Conservation (phyloP, 2,329 filamentous ascomycete genomes). For the Aspergillus nomiae region DNA sequence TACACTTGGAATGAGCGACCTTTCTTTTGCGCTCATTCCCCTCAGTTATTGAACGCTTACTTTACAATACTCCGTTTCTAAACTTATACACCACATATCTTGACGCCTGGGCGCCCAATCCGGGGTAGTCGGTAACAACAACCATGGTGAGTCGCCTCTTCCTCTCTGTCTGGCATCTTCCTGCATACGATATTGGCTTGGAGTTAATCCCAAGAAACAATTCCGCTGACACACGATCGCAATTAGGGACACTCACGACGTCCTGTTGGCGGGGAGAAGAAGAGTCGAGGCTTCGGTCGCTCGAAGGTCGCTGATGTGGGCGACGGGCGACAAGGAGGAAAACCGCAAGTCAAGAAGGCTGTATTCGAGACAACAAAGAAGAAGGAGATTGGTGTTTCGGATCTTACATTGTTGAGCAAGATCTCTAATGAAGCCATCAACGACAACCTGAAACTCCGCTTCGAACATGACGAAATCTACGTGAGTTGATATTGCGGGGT, state of each 20-base stretch:
- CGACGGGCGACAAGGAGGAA: conserved; percentile 47
- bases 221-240: conserved; percentile 22
- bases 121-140: conserved; percentile 31
- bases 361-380: conserved; percentile 96
- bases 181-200: background rate
- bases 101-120: conserved; percentile 34
- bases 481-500: conserved; percentile 44
- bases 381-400: conserved; percentile 98
- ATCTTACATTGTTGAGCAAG: conserved; percentile 96
- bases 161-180: background rate
- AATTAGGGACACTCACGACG: conserved; percentile 46
- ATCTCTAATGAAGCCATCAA: conserved; percentile 99
- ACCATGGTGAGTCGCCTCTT: conserved; percentile 34
- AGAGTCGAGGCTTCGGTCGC: conserved; percentile 44
- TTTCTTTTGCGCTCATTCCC: conserved; percentile 19
- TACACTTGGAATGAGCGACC: conserved; percentile 21
- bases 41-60: conserved; percentile 12
- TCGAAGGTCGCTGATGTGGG: conserved; percentile 46
- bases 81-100: conserved; percentile 33
- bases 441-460: conserved; percentile 97
- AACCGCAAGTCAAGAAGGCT: conserved; percentile 85
- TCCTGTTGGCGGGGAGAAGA: conserved; percentile 45
- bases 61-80: conserved; percentile 11
- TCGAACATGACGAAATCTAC: conserved; percentile 97
- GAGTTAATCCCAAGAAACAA: background rate